A percentile compares a stretch with the other conserved stretches of the same genome.
Conservation (phyloP, 2,329 filamentous ascomycete species). For the Neonectria hederae region DNA sequence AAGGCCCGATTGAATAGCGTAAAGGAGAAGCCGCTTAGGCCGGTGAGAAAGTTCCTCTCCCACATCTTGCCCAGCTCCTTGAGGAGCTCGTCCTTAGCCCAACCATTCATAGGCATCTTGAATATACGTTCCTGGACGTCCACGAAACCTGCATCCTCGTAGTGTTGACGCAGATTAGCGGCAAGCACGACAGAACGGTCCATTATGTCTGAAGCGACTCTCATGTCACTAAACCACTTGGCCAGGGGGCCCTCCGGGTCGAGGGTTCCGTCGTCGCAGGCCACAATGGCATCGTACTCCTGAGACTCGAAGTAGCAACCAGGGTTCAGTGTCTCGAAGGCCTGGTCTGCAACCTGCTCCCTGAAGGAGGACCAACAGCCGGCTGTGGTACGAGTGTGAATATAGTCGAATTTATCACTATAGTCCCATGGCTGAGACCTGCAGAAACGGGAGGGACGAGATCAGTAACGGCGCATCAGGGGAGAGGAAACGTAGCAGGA, state of each 20-base stretch:
- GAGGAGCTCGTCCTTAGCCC: constrained; percentile 58
- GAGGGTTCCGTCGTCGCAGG: constrained; percentile 59
- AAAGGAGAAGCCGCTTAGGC: constrained; percentile 57
- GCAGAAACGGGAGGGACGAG: neutral
- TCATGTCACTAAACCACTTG: constrained; percentile 53
- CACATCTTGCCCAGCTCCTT: constrained; percentile 57
- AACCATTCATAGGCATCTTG: constrained; percentile 64
- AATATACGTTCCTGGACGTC: constrained; percentile 62
- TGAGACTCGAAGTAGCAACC: constrained; percentile 67
- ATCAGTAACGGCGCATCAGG: constrained; percentile 1
- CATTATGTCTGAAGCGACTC: constrained; percentile 49
- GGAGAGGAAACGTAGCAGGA: neutral
- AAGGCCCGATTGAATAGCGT: constrained; percentile 53
- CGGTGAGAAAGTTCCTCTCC: constrained; percentile 55
- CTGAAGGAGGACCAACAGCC: constrained; percentile 62
- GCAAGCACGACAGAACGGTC: constrained; percentile 51
- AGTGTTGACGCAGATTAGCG: constrained; percentile 48
- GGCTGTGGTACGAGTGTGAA: constrained; percentile 61
- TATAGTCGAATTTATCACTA: constrained; percentile 64
- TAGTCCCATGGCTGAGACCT: constrained; percentile 62
- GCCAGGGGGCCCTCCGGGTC: constrained; percentile 49
- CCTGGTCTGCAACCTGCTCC: constrained; percentile 60
- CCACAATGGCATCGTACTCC: constrained; percentile 52
- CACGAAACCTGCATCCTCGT: constrained; percentile 62
- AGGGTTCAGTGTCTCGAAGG: constrained; percentile 59